Percentiles rank a stretch among this genome's conserved stretches.
phyloP scores from a whole-genome alignment of 1,284 basidiomycete genomes.

The Austropuccinia psidii region DNA sequence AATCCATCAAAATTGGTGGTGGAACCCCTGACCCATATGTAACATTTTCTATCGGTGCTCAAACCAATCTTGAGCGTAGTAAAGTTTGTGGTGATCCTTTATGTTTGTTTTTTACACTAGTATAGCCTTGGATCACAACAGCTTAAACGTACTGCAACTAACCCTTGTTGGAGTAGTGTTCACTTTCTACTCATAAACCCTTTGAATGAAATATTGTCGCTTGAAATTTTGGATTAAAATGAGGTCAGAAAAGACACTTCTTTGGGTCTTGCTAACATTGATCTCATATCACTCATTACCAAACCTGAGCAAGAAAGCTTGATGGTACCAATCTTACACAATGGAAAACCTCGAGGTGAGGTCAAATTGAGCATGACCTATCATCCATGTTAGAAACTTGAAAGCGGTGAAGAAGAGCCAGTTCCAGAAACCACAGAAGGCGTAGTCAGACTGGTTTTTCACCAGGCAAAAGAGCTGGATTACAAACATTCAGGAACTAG shows the following conservation, averaged over 20 bases:
- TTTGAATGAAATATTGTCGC: constrained; percentile 67
- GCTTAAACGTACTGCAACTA: constrained; percentile 50
- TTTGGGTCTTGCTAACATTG: constrained; percentile 70
- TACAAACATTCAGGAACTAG: constrained; percentile 57
- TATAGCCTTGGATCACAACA: constrained; percentile 46
- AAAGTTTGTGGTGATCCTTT: not conserved
- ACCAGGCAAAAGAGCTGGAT: constrained; percentile 93
- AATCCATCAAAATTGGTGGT: constrained; percentile 72
- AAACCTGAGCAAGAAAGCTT: constrained; percentile 75
- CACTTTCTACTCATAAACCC: constrained; percentile 84
- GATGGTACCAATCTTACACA: constrained; percentile 63
- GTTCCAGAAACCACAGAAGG: constrained; percentile 77
- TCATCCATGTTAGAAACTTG: constrained; percentile 61
- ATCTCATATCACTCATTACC: constrained; percentile 65
- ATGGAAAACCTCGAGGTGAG: constrained; percentile 79
- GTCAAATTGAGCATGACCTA: constrained; percentile 63
- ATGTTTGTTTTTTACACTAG: not conserved
- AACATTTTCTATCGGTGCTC: constrained; percentile 65
- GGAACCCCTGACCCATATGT: constrained; percentile 89
- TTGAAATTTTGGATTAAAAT: constrained; percentile 80
- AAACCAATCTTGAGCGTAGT: constrained; percentile 45
- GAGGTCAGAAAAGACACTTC: constrained; percentile 74
- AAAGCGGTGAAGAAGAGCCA: constrained; percentile 62
- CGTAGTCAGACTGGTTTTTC: constrained; percentile 81
- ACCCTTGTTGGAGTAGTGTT: constrained; percentile 87